Base-by-base conservation (phyloP, 345 rosid species). In the Microthlaspi erraticum region DNA sequence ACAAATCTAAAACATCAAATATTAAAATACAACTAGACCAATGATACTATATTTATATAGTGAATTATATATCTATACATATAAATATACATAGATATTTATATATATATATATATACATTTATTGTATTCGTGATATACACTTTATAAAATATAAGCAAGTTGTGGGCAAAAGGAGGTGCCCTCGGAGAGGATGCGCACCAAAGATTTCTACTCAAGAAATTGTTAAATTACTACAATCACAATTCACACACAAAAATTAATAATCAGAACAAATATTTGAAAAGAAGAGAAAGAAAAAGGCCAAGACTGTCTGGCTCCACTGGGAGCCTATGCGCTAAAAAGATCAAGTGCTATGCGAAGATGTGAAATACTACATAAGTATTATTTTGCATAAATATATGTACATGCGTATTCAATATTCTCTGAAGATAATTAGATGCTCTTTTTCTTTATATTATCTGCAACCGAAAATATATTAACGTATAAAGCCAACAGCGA, bases 141-240 rank as follows among this genome's bases (percentile, higher is more conserved):
- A 19, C 7, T 20, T 52, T 11, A 62, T 60, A 20, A 31, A 52
- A 64, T 49, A 66, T 53, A 42, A 58, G 74, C 64, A 74, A 74
- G 64, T 60, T 53, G 74, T 57, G 46, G 26, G 43, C 37, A 75
- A 61, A 43, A 60, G 45, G 33, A 49, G 67, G 59, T 75, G 74
- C 78, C 62, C 57, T 75, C 20, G 33, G 19, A 44, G 78, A 68
- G 70, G 78, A 68, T 61, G 59, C 74, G 78, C 74, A 68, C 70
- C 74, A 45, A 68, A 52, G 64, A 61, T 36, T 42, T 52, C 23
- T 14, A 41, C 49, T 29, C 10, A 41, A 42, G 29, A 66, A 50
- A 51, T 8, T 44, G 43, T 43, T 60, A 74, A 60, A 60, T 51
- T 42, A 42, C 14, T 36, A 14, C 49, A 48, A 44, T 10, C 10